phyloP scores from a whole-genome alignment of 225 moss, liverwort and hornwort species.

The Marchantia polymorpha region DNA sequence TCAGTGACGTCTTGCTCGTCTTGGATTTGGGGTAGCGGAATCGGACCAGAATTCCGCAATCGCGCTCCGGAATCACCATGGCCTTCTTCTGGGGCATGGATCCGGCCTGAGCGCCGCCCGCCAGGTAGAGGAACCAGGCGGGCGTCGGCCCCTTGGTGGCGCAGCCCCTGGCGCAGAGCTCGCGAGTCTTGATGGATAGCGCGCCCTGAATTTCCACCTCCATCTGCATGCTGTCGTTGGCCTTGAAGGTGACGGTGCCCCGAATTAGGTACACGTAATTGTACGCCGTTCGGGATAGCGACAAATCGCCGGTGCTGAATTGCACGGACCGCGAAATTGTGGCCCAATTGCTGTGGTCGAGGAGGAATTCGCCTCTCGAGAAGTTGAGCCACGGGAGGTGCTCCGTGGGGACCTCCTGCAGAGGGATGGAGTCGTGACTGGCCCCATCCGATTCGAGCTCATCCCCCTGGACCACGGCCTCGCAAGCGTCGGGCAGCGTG shows the following conservation, averaged over 20 bases:
- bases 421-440: constrained; percentile 2
- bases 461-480: not conserved
- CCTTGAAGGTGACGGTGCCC: constrained; percentile 1
- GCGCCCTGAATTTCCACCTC: not conserved
- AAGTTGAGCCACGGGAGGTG: constrained; percentile 14
- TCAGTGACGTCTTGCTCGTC: not conserved
- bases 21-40: constrained; percentile 1
- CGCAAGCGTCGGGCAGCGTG: constrained; percentile 8
- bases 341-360: not conserved
- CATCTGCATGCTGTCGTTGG: not conserved
- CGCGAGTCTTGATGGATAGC: constrained; percentile 4
- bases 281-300: constrained; percentile 8
- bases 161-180: constrained; percentile 10
- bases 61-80: not conserved
- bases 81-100: not conserved
- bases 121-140: not conserved
- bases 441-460: not conserved
- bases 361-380: constrained; percentile 8
- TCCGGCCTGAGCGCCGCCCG: not conserved
- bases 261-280: constrained; percentile 5
- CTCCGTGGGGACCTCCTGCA: not conserved
- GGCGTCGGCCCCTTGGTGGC: not conserved
- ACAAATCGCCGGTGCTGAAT: not conserved
- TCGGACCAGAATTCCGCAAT: constrained; percentile 11
- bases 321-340: not conserved